Evolutionary conservation across 352 stramenopile species (phyloP), one percentile per base, ranked within the genome.

Genomic region (Globisporangium radiosum): DNA sequence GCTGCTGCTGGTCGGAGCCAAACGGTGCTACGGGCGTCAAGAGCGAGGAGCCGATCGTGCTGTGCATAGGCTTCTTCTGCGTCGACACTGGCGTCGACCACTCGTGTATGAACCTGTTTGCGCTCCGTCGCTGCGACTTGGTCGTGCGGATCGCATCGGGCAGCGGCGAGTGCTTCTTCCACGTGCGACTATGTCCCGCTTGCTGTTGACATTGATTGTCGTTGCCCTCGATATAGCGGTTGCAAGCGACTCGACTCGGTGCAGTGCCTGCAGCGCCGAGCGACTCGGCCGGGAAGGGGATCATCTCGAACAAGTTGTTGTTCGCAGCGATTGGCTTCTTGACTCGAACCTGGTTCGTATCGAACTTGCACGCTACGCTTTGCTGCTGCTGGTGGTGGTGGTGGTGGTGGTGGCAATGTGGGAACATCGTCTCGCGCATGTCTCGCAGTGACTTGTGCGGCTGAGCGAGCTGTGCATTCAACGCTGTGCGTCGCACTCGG

Each of bases 371-470:
- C 25, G 25, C 25, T 25, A 2, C 25, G 2, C 25, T 25, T 25
- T 25, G 25, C 25, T 25, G 25, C 25, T 25, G 25, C 25, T 25
- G 25, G 0, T 25, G 25, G 0, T 25, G 17, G 17, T 19, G 40
- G 17, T 19, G 40, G 25, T 53, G 44, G 47, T 51, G 40, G 10
- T 47, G 54, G 38, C 56, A 47, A 25, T 66, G 67, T 0, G 54
- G 68, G 33, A 72, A 71, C 15, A 74, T 44, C 48, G 67, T 69
- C 17, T 71, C 57, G 40, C 62, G 55, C 36, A 53, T 51, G 40
- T 62, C 49, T 5, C 57, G 63, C 7, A 45, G 57, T 13, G 45
- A 37, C 19, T 52, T 25, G 33, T 54, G 43, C 3, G 33, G 10
- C 1, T 40, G 51, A 38, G 38, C 40, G 58, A 43, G 3, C 1